Evolutionary conservation across 495 filamentous ascomycete genomes (phyloP), one percentile per base, ranked within the genome.

Genomic region (Podospora conica): DNA sequence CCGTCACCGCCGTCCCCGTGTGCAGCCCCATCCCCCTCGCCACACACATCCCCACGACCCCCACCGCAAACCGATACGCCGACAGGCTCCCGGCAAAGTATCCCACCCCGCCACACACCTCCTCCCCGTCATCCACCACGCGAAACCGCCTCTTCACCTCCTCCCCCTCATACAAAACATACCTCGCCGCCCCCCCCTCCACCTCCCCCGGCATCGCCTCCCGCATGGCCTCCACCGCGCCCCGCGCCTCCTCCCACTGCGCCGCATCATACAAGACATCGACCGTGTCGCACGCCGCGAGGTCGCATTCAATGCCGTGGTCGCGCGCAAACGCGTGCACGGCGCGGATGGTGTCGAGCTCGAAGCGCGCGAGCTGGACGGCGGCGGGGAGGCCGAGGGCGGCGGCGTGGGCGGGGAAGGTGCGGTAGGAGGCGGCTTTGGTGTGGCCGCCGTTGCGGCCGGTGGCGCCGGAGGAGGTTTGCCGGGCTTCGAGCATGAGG

Each of bases 401-500:
- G 12, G 71, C 31, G 12, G 71, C 68, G 71, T 87, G 77, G 29
- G 77, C 69, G 20, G 79, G 66, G 59, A 88, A 87, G 15, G 78
- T 76, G 9, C 81, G 82, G 69, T 88, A 88, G n/a, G 82, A 82
- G 3, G 84, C 85, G 20, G 81, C 82, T 74, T 88, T 88, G 9
- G 86, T 88, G 71, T 88, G 86, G 20, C 86, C 87, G n/a, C 85
- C 86, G 70, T 88, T 88, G 24, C 86, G 73, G 20, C 86, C 86
- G 0, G 86, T 87, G 3, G 86, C 86, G 53, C 86, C 86, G 8
- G 83, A 84, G 66, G 81, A 86, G 7, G 80, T 79, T 61, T 80
- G 73, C 5, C 86, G 74, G 1, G 86, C 86, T 65, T 88, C 86
- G n/a, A 88, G 77, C 80, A 88, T 86, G 3, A 87, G 73, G 10